A percentile compares a stretch with the other conserved stretches of the same genome.
Conservation (phyloP, 1,284 basidiomycete genomes). For the Puccinia triticina region DNA sequence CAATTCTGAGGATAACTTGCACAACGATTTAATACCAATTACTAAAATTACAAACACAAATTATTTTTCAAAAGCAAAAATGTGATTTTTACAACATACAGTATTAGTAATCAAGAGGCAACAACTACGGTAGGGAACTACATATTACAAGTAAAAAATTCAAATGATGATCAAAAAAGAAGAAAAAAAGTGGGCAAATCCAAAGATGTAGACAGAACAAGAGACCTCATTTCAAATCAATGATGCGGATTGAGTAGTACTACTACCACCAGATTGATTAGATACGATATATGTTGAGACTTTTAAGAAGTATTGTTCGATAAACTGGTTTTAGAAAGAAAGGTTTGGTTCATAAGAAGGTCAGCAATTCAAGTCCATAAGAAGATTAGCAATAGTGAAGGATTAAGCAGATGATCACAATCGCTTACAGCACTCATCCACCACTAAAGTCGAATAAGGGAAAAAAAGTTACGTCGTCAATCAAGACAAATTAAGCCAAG, state of each 20-base stretch:
- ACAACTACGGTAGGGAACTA: neutral
- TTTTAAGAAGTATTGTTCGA: slow-evolving; percentile 52
- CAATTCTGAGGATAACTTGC: too few species aligned
- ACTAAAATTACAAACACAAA: too few species aligned
- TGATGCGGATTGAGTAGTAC: neutral
- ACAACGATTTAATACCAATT: too few species aligned
- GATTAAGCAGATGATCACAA: neutral
- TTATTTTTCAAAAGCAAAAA: too few species aligned
- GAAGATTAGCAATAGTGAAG: slow-evolving; percentile 11
- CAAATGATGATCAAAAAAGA: neutral
- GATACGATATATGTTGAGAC: slow-evolving; percentile 29
- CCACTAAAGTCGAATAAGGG: slow-evolving; percentile 25
- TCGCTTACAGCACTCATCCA: slow-evolving; percentile 51
- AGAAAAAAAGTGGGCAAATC: neutral
- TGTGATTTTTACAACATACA: neutral
- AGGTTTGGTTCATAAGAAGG: too few species aligned
- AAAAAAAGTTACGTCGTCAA: neutral
- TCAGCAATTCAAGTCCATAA: neutral
- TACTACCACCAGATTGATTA: neutral
- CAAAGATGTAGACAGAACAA: neutral
- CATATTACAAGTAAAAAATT: neutral
- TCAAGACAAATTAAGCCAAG: neutral
- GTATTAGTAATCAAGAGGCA: neutral
- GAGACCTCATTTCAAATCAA: neutral
- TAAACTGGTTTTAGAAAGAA: slow-evolving; percentile 24